Conservation (phyloP, 768 basidiomycete species). For the Phanerodontia chrysosporium region DNA sequence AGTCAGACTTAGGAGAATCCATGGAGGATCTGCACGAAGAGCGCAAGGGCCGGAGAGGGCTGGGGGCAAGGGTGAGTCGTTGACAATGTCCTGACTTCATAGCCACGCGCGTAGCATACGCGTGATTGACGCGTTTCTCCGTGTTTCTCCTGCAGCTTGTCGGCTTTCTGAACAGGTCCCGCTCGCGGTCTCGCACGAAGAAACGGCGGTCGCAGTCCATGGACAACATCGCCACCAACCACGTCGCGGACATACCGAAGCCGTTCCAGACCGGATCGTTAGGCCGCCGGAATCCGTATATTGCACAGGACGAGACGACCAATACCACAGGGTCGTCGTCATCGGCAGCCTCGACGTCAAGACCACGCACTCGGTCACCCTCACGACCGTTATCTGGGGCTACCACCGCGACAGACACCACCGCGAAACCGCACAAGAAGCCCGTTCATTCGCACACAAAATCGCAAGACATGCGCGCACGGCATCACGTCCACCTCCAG, state of each 20-base stretch:
- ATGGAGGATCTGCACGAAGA: conserved; percentile 21
- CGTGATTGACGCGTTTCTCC: conserved; percentile 20
- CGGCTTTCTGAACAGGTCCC: conserved; percentile 45
- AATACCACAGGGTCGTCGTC: conserved; percentile 13
- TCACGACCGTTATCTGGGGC: conserved; percentile 66
- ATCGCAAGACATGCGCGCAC: neutral
- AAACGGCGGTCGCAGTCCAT: conserved; percentile 25
- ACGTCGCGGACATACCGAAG: conserved; percentile 20
- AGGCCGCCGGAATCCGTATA: conserved; percentile 20
- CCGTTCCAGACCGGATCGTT: conserved; percentile 17
- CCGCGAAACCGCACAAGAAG: conserved; percentile 42
- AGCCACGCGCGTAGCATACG: conserved; percentile 8
- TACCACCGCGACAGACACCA: conserved; percentile 58
- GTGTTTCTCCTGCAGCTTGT: conserved; percentile 42
- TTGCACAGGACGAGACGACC: conserved; percentile 16
- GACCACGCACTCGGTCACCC: conserved; percentile 42
- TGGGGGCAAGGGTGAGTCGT: conserved; percentile 25
- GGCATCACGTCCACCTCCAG: conserved; percentile 18
- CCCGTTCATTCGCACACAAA: conserved; percentile 10
- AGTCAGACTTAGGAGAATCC: conserved; percentile 12
- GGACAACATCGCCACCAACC: conserved; percentile 14
- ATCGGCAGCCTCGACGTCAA: conserved; percentile 29
- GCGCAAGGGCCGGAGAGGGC: conserved; percentile 18
- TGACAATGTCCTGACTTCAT: conserved; percentile 1
- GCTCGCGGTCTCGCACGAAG: conserved; percentile 44